phyloP scores from a whole-genome alignment of 768 basidiomycete species.

The Zangia roseola region DNA sequence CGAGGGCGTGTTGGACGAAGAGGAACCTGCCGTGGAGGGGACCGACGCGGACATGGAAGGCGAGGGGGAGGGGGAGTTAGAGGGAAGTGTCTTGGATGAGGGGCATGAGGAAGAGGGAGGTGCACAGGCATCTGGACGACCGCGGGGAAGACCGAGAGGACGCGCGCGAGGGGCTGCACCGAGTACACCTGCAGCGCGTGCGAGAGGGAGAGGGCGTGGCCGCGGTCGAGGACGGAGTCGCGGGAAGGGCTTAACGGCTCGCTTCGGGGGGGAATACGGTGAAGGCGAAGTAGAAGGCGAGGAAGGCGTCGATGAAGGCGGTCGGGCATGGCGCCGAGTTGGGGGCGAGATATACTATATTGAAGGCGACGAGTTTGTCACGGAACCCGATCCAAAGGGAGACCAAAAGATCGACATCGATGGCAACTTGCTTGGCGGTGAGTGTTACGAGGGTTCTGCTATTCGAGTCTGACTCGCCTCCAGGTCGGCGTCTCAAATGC shows the following conservation, averaged over 20 bases:
- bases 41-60: conserved; percentile 28
- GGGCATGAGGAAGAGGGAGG: conserved; percentile 31
- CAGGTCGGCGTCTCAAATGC: conserved; percentile 88
- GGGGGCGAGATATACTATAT: conserved; percentile 74
- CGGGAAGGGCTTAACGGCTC: conserved; percentile 31
- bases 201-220: conserved; percentile 36
- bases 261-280: conserved; percentile 33
- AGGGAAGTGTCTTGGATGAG: conserved; percentile 32
- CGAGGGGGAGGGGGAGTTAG: conserved; percentile 29
- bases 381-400: conserved; percentile 81
- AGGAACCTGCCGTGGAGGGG: conserved; percentile 30
- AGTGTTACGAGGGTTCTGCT: conserved; percentile 23
- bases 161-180: conserved; percentile 34
- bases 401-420: conserved; percentile 87
- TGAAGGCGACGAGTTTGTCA: conserved; percentile 86
- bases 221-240: conserved; percentile 42
- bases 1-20: conserved; percentile 29
- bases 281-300: conserved; percentile 39
- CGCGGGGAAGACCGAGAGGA: conserved; percentile 39
- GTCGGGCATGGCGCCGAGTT: conserved; percentile 72
- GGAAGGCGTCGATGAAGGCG: conserved; percentile 41
- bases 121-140: conserved; percentile 29
- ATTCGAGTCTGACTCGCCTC: background rate
- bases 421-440: conserved; percentile 85
- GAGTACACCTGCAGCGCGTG: conserved; percentile 32